A percentile compares a stretch with the other conserved stretches of the same genome.
These are phyloP conservation scores for Aquilaria yunnanensis DNA, from an alignment of 345 rosid genomes.

Conservation along the genomic window DNA sequence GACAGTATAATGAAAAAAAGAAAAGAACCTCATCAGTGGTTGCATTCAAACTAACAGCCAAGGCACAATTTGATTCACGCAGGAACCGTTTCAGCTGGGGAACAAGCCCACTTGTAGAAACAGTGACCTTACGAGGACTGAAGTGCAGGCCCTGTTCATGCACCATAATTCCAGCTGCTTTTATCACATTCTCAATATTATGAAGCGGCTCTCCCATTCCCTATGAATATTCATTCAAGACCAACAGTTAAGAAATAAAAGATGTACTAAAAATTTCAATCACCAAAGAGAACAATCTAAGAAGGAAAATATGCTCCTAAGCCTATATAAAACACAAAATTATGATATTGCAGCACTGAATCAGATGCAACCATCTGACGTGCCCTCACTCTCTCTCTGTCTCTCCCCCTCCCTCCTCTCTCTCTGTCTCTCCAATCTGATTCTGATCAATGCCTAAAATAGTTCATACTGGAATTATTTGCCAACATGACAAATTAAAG, in stretches of 20 bases:
- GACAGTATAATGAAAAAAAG: conserved; percentile 9
- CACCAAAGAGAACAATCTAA: not conserved
- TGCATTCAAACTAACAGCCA: conserved; percentile 96
- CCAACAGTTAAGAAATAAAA: conserved; percentile 1
- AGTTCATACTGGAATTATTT: no score
- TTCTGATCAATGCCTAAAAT: no score
- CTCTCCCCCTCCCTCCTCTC: no score
- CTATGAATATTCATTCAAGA: conserved; percentile 28
- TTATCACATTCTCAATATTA: conserved; percentile 69
- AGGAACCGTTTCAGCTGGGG: conserved; percentile 87
- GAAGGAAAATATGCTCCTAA: not conserved
- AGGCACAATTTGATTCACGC: conserved; percentile 66
- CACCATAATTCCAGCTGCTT: conserved; percentile 81
- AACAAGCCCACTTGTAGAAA: conserved; percentile 92
- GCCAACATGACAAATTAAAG: no score
- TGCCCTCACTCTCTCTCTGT: no score
- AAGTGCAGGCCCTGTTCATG: conserved; percentile 90
- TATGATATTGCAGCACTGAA: no score
- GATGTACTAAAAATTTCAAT: not conserved
- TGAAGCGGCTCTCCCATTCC: conserved; percentile 99
- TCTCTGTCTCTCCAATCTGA: no score
- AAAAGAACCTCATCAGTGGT: conserved; percentile 86
- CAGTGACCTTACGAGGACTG: conserved; percentile 91
- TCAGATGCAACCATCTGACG: no score
- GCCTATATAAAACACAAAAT: no score